phyloP scores from a whole-genome alignment of 345 rosid genomes.

The Durio zibethinus region DNA sequence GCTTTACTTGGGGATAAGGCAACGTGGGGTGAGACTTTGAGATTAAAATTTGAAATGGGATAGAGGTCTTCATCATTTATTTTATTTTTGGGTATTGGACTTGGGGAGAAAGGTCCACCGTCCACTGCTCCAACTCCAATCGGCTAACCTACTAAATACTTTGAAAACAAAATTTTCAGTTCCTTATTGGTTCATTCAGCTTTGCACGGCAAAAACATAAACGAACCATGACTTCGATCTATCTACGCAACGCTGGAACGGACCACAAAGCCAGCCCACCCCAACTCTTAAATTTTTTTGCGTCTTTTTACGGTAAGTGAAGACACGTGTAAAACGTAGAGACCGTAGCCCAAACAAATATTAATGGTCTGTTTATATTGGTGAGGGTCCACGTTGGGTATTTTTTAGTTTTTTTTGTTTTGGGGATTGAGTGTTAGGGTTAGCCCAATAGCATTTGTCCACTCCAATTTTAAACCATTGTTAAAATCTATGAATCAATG shows the following conservation, averaged over 20 bases:
- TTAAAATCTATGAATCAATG: neutral
- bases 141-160: no score
- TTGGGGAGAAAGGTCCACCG: neutral
- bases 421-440: neutral
- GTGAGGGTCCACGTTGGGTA: slow-evolving; percentile 9
- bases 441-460: neutral
- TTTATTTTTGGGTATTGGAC: slow-evolving; percentile 10
- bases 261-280: slow-evolving; percentile 23
- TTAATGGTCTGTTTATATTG: neutral
- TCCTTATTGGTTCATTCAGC: neutral
- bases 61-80: neutral
- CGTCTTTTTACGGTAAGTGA: neutral
- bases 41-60: neutral
- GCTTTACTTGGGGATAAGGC: slow-evolving; percentile 10
- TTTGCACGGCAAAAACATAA: neutral
- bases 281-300: neutral
- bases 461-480: neutral
- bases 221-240: neutral
- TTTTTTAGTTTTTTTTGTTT: neutral
- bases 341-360: slow-evolving; percentile 16
- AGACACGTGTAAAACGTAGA: neutral
- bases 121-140: no score
- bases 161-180: no score
- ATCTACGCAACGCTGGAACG: neutral
- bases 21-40: slow-evolving; percentile 4